Percentiles rank a stretch among this genome's conserved stretches.
phyloP scores from a whole-genome alignment of 2,329 filamentous ascomycete genomes.

The Phoma sp. region DNA sequence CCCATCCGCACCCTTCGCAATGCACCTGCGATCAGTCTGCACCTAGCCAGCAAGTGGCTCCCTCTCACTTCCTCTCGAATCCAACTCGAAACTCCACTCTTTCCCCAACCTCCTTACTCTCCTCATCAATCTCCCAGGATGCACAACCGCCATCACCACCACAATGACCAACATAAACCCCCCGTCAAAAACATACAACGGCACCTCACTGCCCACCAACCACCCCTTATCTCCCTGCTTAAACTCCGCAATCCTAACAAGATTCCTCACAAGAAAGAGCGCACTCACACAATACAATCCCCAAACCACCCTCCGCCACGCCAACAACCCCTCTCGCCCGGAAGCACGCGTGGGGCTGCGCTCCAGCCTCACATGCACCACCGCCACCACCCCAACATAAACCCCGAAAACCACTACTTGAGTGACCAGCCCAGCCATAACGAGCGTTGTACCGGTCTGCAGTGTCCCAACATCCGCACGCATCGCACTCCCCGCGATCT shows the following conservation, averaged over 20 bases:
- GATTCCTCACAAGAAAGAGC: not conserved
- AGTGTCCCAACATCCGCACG: slow-evolving; percentile 15
- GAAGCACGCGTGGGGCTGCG: slow-evolving; percentile 10
- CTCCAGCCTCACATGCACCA: slow-evolving; percentile 21
- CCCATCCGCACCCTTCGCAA: too few species aligned
- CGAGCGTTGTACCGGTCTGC: slow-evolving; percentile 14
- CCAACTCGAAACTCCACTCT: not conserved
- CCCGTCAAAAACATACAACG: not conserved
- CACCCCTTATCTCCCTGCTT: slow-evolving; percentile 2
- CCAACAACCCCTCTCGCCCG: not conserved
- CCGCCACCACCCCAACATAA: slow-evolving; percentile 18
- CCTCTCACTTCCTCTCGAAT: not conserved
- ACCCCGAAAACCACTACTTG: slow-evolving; percentile 22
- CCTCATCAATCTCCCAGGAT: not conserved
- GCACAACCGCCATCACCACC: not conserved
- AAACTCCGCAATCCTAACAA: not conserved
- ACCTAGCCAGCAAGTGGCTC: not conserved
- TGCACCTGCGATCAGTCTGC: not conserved
- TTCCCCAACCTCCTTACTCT: not conserved
- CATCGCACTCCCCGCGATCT: slow-evolving; percentile 28
- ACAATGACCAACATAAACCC: not conserved
- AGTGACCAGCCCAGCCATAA: slow-evolving; percentile 21
- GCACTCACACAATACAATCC: not conserved
- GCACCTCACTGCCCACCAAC: not conserved
- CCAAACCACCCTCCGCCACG: not conserved